Percentiles rank a stretch among this genome's conserved stretches.
Evolutionary conservation across 1,284 basidiomycete species (phyloP).

Genomic region (Malassezia yamatoensis): DNA sequence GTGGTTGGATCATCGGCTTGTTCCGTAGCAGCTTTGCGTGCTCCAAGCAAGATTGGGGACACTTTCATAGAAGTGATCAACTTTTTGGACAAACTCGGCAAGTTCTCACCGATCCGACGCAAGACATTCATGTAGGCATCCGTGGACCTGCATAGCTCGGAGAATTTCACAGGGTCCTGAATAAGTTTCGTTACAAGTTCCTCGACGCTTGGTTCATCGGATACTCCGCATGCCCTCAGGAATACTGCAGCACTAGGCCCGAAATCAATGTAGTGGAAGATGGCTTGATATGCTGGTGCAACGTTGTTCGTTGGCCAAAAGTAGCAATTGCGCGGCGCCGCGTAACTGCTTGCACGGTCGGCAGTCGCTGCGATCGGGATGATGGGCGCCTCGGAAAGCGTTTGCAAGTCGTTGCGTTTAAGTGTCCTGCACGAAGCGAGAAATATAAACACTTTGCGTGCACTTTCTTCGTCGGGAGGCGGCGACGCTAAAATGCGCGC

Average conservation of each 20-base stretch:
- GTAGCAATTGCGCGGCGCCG: conserved; percentile 56
- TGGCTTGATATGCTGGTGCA: conserved; percentile 19
- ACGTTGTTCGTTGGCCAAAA: conserved; percentile 21
- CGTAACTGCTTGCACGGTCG: conserved; percentile 14
- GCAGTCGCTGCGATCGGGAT: conserved; percentile 24
- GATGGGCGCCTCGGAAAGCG: conserved; percentile 25
- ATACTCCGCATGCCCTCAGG: conserved; percentile 74
- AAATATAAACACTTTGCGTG: conserved; percentile 64
- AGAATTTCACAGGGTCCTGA: conserved; percentile 58
- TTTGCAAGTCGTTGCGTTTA: conserved; percentile 21
- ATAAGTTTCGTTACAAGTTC: conserved; percentile 53
- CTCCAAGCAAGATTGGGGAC: conserved; percentile 63
- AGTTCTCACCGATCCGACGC: conserved; percentile 71
- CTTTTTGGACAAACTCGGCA: conserved; percentile 55
- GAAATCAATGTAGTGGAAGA: conserved; percentile 76
- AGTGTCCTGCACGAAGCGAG: conserved; percentile 55
- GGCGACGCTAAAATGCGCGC: conserved; percentile 58
- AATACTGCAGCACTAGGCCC: conserved; percentile 68
- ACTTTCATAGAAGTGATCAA: conserved; percentile 61
- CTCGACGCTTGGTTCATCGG: conserved; percentile 73
- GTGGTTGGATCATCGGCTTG: conserved; percentile 42
- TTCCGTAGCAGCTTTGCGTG: conserved; percentile 50
- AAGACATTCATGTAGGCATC: conserved; percentile 64
- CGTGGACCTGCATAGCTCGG: conserved; percentile 58
- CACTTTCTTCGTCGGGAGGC: conserved; percentile 56